Evolutionary conservation across 1,284 basidiomycete species (phyloP).

Genomic region (Pascua guehoae): DNA sequence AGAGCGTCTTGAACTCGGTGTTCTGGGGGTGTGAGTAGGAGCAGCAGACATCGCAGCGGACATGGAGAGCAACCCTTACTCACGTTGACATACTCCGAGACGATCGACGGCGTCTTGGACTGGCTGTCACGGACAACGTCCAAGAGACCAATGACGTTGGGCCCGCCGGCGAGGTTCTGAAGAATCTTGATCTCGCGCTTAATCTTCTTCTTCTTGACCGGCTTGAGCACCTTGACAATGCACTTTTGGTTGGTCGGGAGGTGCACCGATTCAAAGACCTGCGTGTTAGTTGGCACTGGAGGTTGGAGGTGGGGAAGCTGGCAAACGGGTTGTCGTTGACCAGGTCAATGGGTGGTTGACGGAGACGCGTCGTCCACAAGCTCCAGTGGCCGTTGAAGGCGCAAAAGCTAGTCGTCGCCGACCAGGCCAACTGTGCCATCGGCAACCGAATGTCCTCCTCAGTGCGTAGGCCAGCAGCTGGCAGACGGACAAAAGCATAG

Average conservation of each 20-base stretch:
- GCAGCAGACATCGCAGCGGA: conserved; percentile 17
- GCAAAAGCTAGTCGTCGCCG: no score
- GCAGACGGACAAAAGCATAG: no score
- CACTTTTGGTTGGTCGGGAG: conserved; percentile 90
- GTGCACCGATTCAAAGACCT: conserved; percentile 98
- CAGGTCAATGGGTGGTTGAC: no score
- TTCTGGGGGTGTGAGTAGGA: conserved; percentile 52
- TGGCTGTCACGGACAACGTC: conserved; percentile 88
- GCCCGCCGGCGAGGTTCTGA: conserved; percentile 93
- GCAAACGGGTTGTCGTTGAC: no score
- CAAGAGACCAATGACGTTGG: conserved; percentile 77
- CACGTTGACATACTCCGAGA: conserved; percentile 92
- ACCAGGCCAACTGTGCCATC: no score
- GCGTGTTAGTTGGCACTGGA: conserved; percentile 7
- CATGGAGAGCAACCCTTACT: no score
- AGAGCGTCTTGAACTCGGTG: conserved; percentile 95
- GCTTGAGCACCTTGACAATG: conserved; percentile 98
- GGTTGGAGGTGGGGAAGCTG: no score
- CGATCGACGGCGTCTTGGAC: conserved; percentile 94
- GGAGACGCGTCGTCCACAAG: no score
- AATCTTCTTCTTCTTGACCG: conserved; percentile 99
- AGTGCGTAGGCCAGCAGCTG: no score
- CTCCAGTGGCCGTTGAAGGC: no score
- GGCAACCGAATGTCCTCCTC: no score
- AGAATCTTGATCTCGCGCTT: conserved; percentile 99